These are phyloP conservation scores for Infundibulicybe gibba DNA, from an alignment of 768 basidiomycete genomes.

Conservation along the genomic window DNA sequence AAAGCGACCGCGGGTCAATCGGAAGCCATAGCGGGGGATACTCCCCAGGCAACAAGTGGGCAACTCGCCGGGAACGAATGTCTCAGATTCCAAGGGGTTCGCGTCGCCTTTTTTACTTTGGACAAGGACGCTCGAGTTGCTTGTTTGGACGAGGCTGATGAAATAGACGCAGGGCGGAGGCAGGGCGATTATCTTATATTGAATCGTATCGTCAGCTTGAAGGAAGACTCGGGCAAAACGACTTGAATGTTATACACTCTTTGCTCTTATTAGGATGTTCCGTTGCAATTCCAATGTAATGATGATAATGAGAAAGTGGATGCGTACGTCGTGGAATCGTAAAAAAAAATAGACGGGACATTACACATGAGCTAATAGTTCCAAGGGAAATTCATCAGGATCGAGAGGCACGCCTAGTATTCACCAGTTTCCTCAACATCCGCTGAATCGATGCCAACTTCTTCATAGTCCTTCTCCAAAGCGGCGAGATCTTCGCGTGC, in stretches of 20 bases:
- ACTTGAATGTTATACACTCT: constrained; percentile 10
- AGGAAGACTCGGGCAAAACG: constrained; percentile 87
- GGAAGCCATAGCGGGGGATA: constrained; percentile 39
- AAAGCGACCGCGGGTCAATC: constrained; percentile 39
- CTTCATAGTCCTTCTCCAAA: constrained; percentile 96
- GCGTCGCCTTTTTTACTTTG: constrained; percentile 92
- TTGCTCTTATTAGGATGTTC: neutral
- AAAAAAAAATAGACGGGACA: constrained; percentile 12
- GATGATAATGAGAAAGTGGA: constrained; percentile 13
- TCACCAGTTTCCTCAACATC: constrained; percentile 51
- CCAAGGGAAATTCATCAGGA: constrained; percentile 3
- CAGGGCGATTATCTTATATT: constrained; percentile 82
- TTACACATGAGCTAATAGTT: constrained; percentile 15
- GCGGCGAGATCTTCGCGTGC: constrained; percentile 99
- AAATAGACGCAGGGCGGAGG: constrained; percentile 34
- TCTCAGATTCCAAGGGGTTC: constrained; percentile 93
- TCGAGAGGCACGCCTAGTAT: constrained; percentile 32
- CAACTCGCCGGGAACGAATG: constrained; percentile 89
- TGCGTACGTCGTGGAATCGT: constrained; percentile 13
- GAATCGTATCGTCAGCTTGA: constrained; percentile 90
- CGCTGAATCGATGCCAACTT: constrained; percentile 59
- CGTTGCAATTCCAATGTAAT: constrained; percentile 11
- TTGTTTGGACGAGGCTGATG: constrained; percentile 54
- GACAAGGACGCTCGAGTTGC: constrained; percentile 81
- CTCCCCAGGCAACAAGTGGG: constrained; percentile 70